Evolutionary conservation across 2,329 filamentous ascomycete genomes (phyloP).

Genomic region (Penicillium sp.): DNA sequence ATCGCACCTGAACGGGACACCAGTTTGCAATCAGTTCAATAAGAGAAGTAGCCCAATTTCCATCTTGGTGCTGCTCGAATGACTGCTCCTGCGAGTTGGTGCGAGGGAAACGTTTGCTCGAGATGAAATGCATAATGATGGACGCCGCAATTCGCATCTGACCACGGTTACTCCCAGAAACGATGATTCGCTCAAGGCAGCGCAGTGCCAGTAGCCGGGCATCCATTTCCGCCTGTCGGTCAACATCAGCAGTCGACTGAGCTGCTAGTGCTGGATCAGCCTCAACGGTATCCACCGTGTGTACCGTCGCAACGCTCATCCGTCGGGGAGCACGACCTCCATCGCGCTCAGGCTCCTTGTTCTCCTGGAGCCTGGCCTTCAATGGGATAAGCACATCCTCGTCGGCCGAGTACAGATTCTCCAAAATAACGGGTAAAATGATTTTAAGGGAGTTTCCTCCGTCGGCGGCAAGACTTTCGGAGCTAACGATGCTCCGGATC

Average conservation of each 20-base stretch:
- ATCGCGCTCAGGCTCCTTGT: conserved; percentile 69
- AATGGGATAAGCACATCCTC: conserved; percentile 68
- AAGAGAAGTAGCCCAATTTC: conserved; percentile 78
- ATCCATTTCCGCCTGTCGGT: conserved; percentile 86
- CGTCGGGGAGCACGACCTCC: conserved; percentile 61
- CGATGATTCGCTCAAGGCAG: conserved; percentile 83
- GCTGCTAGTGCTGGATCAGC: conserved; percentile 67
- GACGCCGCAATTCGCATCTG: conserved; percentile 78
- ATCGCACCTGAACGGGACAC: conserved; percentile 92
- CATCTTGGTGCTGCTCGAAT: conserved; percentile 45
- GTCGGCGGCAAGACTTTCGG: conserved; percentile 74
- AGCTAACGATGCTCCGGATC: conserved; percentile 76
- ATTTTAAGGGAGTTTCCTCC: conserved; percentile 73
- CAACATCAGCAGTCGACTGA: conserved; percentile 80
- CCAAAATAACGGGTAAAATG: conserved; percentile 80
- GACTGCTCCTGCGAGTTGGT: conserved; percentile 49
- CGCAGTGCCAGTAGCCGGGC: conserved; percentile 80
- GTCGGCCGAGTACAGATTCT: conserved; percentile 71
- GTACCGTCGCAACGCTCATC: conserved; percentile 76
- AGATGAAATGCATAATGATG: conserved; percentile 73
- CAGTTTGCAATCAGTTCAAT: conserved; percentile 79
- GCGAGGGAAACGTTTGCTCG: conserved; percentile 54
- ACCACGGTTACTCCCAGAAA: conserved; percentile 70
- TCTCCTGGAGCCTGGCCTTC: conserved; percentile 64
- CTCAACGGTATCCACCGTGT: conserved; percentile 67